phyloP scores from a whole-genome alignment of 2,329 filamentous ascomycete species.

The Nemania sp. region DNA sequence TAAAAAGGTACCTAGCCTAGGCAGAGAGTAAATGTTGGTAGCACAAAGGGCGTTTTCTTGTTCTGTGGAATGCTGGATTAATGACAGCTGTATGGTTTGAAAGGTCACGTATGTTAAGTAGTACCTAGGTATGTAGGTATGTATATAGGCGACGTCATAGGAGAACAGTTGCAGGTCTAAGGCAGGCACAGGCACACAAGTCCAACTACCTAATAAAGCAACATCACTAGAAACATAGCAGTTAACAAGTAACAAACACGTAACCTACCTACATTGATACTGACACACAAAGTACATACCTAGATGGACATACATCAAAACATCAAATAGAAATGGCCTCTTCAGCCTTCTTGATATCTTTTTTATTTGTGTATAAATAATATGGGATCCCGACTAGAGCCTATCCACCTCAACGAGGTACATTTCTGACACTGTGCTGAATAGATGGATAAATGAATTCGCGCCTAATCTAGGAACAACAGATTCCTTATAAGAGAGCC shows the following conservation, averaged over 20 bases:
- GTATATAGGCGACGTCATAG: constrained; percentile 31
- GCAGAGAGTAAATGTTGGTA: background rate
- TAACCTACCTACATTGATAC: no score
- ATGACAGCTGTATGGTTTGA: constrained; percentile 8
- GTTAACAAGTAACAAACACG: background rate
- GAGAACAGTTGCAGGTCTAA: background rate
- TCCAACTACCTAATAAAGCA: background rate
- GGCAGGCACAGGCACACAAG: background rate
- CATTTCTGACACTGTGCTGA: background rate
- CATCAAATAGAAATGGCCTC: no score
- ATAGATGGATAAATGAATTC: background rate
- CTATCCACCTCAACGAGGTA: background rate
- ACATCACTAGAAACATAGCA: background rate
- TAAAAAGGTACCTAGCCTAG: no score
- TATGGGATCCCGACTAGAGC: background rate
- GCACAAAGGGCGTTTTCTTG: background rate
- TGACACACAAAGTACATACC: no score
- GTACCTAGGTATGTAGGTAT: background rate
- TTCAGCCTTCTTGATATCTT: no score
- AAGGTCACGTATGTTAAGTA: constrained; percentile 15
- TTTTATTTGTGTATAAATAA: no score
- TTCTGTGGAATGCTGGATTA: background rate
- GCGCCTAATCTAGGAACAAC: no score
- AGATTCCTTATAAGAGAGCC: no score
- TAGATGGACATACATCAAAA: no score